phyloP scores from a whole-genome alignment of 2,329 filamentous ascomycete species.

The Colletotrichum lindemuthianum region DNA sequence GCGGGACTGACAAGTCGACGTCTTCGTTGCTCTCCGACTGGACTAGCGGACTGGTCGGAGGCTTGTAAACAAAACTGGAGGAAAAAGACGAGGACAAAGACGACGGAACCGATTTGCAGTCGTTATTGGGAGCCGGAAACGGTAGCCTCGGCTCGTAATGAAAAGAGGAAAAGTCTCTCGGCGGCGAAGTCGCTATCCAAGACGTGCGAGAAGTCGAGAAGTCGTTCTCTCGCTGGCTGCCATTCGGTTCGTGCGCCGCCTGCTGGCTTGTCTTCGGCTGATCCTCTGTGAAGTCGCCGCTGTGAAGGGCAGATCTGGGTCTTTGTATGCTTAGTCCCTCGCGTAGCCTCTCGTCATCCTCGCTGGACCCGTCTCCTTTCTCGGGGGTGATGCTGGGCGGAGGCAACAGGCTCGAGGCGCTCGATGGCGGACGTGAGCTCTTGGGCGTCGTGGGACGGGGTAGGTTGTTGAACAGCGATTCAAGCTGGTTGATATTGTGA shows the following conservation, averaged over 20 bases:
- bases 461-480: slow-evolving; percentile 49
- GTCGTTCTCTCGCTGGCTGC: slow-evolving; percentile 8
- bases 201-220: slow-evolving; percentile 39
- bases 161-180: slow-evolving; percentile 60
- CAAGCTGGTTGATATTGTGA: slow-evolving; percentile 41
- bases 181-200: slow-evolving; percentile 68
- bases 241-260: slow-evolving; percentile 12
- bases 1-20: slow-evolving; percentile 67
- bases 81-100: slow-evolving; percentile 78
- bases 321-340: slow-evolving; percentile 77
- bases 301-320: slow-evolving; percentile 80
- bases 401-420: slow-evolving; percentile 54
- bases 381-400: slow-evolving; percentile 60
- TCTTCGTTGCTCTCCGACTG: slow-evolving; percentile 89
- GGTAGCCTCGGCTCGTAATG: slow-evolving; percentile 50
- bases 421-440: slow-evolving; percentile 48
- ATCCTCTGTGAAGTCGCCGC: slow-evolving; percentile 69
- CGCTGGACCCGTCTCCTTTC: slow-evolving; percentile 41
- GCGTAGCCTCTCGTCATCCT: slow-evolving; percentile 55
- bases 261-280: slow-evolving; percentile 13
- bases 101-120: slow-evolving; percentile 60
- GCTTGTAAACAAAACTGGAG: slow-evolving; percentile 83
- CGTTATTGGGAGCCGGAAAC: slow-evolving; percentile 46
- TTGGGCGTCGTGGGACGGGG: slow-evolving; percentile 48
- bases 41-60: slow-evolving; percentile 91